A percentile compares a stretch with the other conserved stretches of the same genome.
Conservation (phyloP, 139 green algal species). For the Dunaliella primolecta region DNA sequence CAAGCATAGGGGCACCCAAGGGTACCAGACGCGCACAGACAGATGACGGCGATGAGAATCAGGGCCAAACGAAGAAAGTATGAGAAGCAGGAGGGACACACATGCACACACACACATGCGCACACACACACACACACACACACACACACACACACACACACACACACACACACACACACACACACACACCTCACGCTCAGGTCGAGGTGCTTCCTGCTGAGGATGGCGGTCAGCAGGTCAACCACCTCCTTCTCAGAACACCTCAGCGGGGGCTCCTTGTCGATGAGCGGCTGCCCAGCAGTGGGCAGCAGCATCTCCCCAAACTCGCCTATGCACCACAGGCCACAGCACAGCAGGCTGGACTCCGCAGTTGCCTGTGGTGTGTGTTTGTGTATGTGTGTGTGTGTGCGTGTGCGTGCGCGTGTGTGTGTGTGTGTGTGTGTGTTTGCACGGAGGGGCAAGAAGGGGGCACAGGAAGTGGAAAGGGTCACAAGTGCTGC, state of each 20-base stretch:
- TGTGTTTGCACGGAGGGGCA: conserved; percentile 12
- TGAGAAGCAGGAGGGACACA: too few relatives aligned
- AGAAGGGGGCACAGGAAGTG: background rate
- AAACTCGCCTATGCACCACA: conserved; percentile 91
- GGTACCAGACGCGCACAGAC: too few relatives aligned
- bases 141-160: background rate
- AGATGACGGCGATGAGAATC: too few relatives aligned
- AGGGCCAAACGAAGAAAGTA: too few relatives aligned
- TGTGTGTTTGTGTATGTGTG: too few relatives aligned
- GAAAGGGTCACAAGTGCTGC: too few relatives aligned
- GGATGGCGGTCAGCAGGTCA: conserved; percentile 2
- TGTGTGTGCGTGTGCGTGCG: background rate
- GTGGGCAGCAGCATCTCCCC: conserved; percentile 79
- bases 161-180: background rate
- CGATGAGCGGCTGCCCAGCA: conserved; percentile 49
- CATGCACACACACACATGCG: background rate
- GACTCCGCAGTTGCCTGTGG: conserved; percentile 17
- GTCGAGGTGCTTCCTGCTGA: conserved; percentile 3
- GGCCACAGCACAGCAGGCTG: conserved; percentile 53
- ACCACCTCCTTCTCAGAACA: conserved; percentile 14
- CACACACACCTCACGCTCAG: conserved; percentile 7
- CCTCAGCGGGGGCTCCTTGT: conserved; percentile 53
- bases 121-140: background rate
- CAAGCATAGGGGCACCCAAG: too few relatives aligned
- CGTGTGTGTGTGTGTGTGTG: too few relatives aligned